A percentile compares a stretch with the other conserved stretches of the same genome.
Conservation (phyloP, 768 basidiomycete species). For the Terana coerulea region DNA sequence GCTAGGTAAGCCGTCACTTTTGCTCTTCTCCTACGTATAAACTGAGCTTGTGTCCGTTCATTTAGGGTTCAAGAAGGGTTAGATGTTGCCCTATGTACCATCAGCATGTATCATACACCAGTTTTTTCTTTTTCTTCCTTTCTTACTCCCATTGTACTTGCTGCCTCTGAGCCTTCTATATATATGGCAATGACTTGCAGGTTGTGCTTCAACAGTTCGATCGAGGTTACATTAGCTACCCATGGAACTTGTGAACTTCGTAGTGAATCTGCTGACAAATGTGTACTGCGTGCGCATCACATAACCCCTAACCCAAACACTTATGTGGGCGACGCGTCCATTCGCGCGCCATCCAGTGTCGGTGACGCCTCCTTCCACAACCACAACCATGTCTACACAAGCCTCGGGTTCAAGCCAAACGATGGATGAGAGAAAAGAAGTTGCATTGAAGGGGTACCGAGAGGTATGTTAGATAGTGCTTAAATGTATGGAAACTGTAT, state of each 20-base stretch:
- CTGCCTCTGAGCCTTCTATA: too few relatives aligned
- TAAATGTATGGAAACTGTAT: not conserved
- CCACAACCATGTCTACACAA: constrained; percentile 21
- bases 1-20: constrained; percentile 49
- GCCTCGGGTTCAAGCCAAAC: constrained; percentile 33
- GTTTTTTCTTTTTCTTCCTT: too few relatives aligned
- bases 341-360: constrained; percentile 7
- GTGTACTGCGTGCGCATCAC: not conserved
- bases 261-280: too few relatives aligned
- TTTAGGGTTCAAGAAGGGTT: constrained; percentile 69
- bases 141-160: too few relatives aligned
- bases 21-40: not conserved
- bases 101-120: not conserved
- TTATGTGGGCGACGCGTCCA: constrained; percentile 21
- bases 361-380: not conserved
- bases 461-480: constrained; percentile 42
- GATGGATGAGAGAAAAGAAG: constrained; percentile 69
- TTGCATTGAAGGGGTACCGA: constrained; percentile 74
- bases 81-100: constrained; percentile 10
- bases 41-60: not conserved
- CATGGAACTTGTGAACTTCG: too few relatives aligned
- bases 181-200: too few relatives aligned
- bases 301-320: constrained; percentile 1
- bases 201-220: too few relatives aligned
- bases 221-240: too few relatives aligned